Base-by-base conservation (phyloP, 169 alveolate species). In the Perkinsus marinus region DNA sequence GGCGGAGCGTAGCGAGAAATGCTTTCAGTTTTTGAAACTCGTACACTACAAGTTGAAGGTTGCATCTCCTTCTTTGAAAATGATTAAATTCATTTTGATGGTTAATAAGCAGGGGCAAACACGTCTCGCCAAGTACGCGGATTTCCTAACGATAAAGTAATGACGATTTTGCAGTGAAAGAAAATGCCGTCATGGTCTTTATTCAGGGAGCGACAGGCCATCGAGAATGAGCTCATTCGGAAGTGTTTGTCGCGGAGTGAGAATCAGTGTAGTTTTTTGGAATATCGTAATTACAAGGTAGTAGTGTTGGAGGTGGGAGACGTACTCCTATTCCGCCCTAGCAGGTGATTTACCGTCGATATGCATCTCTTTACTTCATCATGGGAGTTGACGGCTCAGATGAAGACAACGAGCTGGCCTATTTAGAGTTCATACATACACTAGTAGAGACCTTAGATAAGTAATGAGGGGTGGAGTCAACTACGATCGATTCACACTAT, bases 101-200 rank as follows among this genome's bases (percentile, higher is more conserved):
- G 99, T 99, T 38, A 99, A 99, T 93, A 98, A 98, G 94, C 99
- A 98, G 94, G 99, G 99, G 36, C 99, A 99, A 93, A 99, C 99
- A 41, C 92, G 99, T 92, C 96, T 99, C 57, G 98, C 99, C 68
- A 95, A 98, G 91, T 98, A 98, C 94, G 97, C 96, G 91, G 79
- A 57, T 57, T 57, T 57, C 79, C 79, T 57, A 2, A 57, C 79
- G 30, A 57, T 57, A 19, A 2, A 57, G 79, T 57, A 57, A 57
- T 57, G 22, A 26, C 34, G 95, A 41, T 41, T 41, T 10, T 30
- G 2, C 43, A n/a, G 19, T 6, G 46, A 26, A 26, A 94, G 93
- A 91, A 93, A 94, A 6, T 41, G 19, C 46, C 46, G 10, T 10
- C 10, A 41, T 94, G 93, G 90, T 92, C 43, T 39, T 92, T 97